These are phyloP conservation scores for Solanum lycopersicoides DNA, from an alignment of 257 asterid species.

Conservation along the genomic window DNA sequence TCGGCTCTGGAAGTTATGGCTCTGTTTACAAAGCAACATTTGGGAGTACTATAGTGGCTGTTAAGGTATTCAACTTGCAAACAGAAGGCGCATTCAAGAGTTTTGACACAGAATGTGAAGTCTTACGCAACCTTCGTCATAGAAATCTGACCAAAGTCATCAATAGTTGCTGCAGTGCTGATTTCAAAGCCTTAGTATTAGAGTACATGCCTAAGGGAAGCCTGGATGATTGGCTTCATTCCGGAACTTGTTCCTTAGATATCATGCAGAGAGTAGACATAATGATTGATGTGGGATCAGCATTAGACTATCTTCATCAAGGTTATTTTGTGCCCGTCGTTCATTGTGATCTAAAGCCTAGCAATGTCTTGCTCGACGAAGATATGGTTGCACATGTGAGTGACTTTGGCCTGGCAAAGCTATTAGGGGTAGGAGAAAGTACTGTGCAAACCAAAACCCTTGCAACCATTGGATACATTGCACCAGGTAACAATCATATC, in stretches of 20 bases:
- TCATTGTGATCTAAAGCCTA: conserved; percentile 21
- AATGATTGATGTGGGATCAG: conserved; percentile 12
- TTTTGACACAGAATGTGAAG: conserved; percentile 13
- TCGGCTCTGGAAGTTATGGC: conserved; percentile 1
- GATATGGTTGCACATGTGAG: conserved; percentile 16
- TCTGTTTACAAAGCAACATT: conserved; percentile 6
- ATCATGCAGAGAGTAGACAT: conserved; percentile 7
- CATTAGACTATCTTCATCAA: conserved; percentile 16
- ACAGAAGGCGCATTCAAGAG: conserved; percentile 1
- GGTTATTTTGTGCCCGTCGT: conserved; percentile 5
- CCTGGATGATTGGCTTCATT: conserved; percentile 10
- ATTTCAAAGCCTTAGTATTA: conserved; percentile 16
- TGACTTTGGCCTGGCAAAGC: conserved; percentile 18
- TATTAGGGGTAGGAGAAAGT: neutral
- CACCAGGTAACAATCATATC: conserved; percentile 9
- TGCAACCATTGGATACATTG: conserved; percentile 17
- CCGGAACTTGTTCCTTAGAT: neutral
- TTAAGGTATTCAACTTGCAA: neutral
- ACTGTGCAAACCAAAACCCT: conserved; percentile 8
- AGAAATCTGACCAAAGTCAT: conserved; percentile 19
- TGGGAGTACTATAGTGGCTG: neutral
- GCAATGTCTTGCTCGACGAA: conserved; percentile 11
- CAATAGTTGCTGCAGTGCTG: conserved; percentile 7
- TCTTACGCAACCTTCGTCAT: conserved; percentile 17
- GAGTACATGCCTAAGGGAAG: conserved; percentile 21